phyloP scores from a whole-genome alignment of 2,329 filamentous ascomycete genomes.

The Colletotrichum lini region DNA sequence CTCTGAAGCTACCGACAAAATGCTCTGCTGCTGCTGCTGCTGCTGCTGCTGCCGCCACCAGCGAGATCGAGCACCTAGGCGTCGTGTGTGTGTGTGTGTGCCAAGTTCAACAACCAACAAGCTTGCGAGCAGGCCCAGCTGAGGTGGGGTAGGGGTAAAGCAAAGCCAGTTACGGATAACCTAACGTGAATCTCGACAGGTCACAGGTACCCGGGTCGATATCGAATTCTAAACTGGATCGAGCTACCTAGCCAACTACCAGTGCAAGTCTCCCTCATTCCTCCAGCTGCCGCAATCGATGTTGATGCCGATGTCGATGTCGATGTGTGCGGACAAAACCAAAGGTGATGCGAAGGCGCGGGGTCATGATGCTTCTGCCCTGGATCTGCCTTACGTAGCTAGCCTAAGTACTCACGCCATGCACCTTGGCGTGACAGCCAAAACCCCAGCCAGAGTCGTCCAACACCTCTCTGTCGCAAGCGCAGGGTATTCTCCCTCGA shows the following conservation, averaged over 20 bases:
- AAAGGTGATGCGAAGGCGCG: slow-evolving; percentile 4
- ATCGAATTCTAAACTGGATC: slow-evolving; percentile 2
- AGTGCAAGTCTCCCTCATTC: neutral
- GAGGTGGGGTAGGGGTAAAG: slow-evolving; percentile 39
- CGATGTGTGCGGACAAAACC: slow-evolving; percentile 9
- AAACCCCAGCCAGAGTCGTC: neutral
- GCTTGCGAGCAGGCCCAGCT: slow-evolving; percentile 28
- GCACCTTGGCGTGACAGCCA: neutral
- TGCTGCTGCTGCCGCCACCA: slow-evolving; percentile 2
- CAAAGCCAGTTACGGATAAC: slow-evolving; percentile 11
- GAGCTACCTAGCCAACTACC: neutral
- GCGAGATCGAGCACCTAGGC: slow-evolving; percentile 10
- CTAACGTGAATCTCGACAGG: slow-evolving; percentile 38
- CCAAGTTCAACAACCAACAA: neutral
- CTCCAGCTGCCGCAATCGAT: neutral
- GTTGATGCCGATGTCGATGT: neutral
- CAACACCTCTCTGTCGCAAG: neutral
- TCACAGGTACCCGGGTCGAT: slow-evolving; percentile 13
- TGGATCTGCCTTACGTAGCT: neutral
- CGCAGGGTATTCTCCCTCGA: neutral
- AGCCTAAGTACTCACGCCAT: neutral
- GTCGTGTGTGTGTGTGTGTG: neutral
- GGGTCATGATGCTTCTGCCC: slow-evolving; percentile 8
- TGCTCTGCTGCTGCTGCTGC: neutral
- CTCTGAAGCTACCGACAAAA: neutral